Percentiles rank a stretch among this genome's conserved stretches.
phyloP scores from a whole-genome alignment of 164 flowering plant species.

The Annona squamosa region DNA sequence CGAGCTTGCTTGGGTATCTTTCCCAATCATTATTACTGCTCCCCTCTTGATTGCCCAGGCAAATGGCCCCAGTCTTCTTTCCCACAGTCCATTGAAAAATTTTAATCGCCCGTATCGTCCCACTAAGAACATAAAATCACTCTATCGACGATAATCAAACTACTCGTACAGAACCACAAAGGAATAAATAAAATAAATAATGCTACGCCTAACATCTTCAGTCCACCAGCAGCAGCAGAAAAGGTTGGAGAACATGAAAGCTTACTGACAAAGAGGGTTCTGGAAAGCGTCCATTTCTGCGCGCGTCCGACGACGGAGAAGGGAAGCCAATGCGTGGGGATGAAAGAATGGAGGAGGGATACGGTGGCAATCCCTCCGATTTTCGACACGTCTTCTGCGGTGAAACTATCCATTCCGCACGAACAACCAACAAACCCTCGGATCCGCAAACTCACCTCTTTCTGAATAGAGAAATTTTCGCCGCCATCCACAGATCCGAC shows the following conservation, averaged over 20 bases:
- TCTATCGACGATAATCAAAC: too few species aligned
- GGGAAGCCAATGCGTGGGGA: constrained; percentile 98
- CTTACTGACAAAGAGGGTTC: constrained; percentile 91
- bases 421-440: neutral
- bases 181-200: too few species aligned
- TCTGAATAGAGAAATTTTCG: too few species aligned
- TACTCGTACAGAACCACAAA: too few species aligned
- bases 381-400: constrained; percentile 77
- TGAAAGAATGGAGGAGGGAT: constrained; percentile 88
- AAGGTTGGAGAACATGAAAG: neutral
- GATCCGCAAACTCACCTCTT: neutral
- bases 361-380: constrained; percentile 98
- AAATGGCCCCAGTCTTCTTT: too few species aligned
- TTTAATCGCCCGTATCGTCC: too few species aligned
- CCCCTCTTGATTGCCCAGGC: too few species aligned
- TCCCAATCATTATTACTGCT: too few species aligned
- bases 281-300: constrained; percentile 92
- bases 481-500: neutral
- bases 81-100: too few species aligned
- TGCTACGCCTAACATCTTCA: too few species aligned
- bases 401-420: constrained; percentile 49
- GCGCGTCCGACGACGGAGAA: constrained; percentile 97
- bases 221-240: neutral
- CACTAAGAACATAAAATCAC: too few species aligned
- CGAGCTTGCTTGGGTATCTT: too few species aligned